A percentile compares a stretch with the other conserved stretches of the same genome.
phyloP scores from a whole-genome alignment of 2,329 filamentous ascomycete genomes.

The Verticillium zaregamsianum region DNA sequence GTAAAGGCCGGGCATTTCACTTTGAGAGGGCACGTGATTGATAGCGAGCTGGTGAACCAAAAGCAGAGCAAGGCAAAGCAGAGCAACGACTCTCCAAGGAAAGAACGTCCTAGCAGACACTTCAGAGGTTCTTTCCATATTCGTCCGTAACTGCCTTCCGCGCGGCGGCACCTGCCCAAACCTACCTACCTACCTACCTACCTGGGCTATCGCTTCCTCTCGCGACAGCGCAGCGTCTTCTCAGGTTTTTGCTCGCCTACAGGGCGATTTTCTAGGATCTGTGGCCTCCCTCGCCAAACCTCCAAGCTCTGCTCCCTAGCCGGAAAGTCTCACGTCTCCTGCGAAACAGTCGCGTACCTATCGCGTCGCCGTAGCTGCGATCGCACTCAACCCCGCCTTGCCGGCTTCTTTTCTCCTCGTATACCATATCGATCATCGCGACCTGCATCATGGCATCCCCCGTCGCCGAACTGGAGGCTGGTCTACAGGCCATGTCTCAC shows the following conservation, averaged over 20 bases:
- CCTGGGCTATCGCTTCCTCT: not conserved
- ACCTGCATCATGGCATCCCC: constrained; percentile 64
- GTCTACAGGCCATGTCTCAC: constrained; percentile 85
- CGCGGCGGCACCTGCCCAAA: not conserved
- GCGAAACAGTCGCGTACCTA: not conserved
- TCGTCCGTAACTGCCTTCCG: not conserved
- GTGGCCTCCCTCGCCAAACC: not conserved
- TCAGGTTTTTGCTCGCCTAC: not conserved
- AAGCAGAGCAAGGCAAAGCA: not conserved
- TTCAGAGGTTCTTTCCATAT: not conserved
- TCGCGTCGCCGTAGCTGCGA: not conserved
- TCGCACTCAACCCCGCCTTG: not conserved
- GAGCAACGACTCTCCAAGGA: not conserved
- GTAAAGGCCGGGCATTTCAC: not conserved
- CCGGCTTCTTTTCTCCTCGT: not conserved
- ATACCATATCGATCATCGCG: not conserved
- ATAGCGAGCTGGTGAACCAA: not conserved
- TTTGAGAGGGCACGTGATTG: not conserved
- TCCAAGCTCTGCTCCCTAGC: not conserved
- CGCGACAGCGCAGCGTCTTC: not conserved
- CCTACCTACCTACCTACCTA: not conserved
- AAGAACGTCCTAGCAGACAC: not conserved
- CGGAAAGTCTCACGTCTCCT: not conserved
- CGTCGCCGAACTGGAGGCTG: constrained; percentile 85
- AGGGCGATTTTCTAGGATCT: not conserved